Evolutionary conservation across 768 basidiomycete species (phyloP), one percentile per base, ranked within the genome.

Genomic region (Termitomyces sp.): DNA sequence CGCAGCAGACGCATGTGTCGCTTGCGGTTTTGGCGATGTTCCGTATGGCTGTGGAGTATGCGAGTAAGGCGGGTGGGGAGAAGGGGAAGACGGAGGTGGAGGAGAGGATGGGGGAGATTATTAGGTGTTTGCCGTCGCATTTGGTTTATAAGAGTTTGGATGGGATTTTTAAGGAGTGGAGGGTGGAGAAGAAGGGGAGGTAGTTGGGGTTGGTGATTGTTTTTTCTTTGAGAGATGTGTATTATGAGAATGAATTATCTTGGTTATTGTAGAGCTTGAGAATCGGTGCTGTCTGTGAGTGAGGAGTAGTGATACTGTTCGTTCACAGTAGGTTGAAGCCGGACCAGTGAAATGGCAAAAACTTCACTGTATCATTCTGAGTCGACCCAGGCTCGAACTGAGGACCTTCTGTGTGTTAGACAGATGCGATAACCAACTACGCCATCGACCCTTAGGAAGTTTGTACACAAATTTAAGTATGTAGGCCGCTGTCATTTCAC

Each of bases 141-240:
- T 77, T 96, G 66, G 83, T 96, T 63, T 91, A 92, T 77, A 92
- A 92, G 76, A 92, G 91, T 69, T 73, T 98, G 72, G 97, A 99
- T 74, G 91, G 92, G 36, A 91, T 98, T 68, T 98, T 95, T 77
- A 92, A 92, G 71, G 94, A 96, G 71, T 93, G 91, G 91, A 80
- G 86, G 69, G 86, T 86, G 57, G 89, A 91, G 67, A 92, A 91
- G 78, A 92, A 91, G 74, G 86, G 87, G 49, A 76, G 87, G 46
- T 83, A 76, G 70, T 63, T 51, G 6, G 56, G 58, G 1, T 25
- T 25, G 25, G 25, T 25, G 25, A 1, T 15, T 42, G 14, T 42
- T 37, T 37, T 10, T 37, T 9, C 10, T 37, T 10, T 37, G 37
- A 11, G 38, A 3, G 12, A 40, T 40, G 38, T 40, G 12, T 40